phyloP scores from a whole-genome alignment of 2,329 filamentous ascomycete species.

The Aspergillaceae sp. region DNA sequence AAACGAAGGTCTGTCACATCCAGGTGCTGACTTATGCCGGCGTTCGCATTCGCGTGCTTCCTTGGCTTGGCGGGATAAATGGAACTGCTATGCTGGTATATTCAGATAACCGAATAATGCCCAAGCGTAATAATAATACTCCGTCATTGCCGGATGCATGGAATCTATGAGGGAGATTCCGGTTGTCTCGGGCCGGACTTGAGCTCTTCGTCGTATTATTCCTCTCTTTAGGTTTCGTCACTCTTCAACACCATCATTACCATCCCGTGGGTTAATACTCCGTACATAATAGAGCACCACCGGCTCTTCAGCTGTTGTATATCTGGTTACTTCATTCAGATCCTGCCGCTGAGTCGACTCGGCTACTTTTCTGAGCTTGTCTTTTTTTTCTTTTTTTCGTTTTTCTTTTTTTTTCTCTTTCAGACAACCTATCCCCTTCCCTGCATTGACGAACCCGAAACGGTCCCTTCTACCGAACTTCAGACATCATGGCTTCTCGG shows the following conservation, averaged over 20 bases:
- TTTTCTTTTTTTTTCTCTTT: conserved; percentile 2
- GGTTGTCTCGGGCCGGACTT: conserved; percentile 21
- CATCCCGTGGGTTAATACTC: background rate
- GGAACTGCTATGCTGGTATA: conserved; percentile 17
- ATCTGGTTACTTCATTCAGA: no score
- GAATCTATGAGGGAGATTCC: conserved; percentile 18
- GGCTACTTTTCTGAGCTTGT: no score
- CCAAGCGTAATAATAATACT: conserved; percentile 27
- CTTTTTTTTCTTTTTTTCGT: background rate
- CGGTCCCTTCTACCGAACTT: background rate
- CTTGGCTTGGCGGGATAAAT: background rate
- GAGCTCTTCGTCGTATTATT: conserved; percentile 5
- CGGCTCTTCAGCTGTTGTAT: no score
- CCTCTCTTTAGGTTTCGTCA: conserved; percentile 12
- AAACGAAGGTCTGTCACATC: background rate
- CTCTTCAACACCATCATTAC: conserved; percentile 1
- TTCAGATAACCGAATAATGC: conserved; percentile 8
- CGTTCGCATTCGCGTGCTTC: background rate
- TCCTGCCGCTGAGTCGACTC: no score
- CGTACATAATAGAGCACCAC: background rate
- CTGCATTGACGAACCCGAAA: background rate
- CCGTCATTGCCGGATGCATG: conserved; percentile 19
- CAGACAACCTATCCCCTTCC: background rate
- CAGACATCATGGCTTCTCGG: conserved; percentile 30
- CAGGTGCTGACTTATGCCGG: background rate